These are phyloP conservation scores for Rhodofomes roseus DNA, from an alignment of 1,284 basidiomycete genomes.

Conservation along the genomic window DNA sequence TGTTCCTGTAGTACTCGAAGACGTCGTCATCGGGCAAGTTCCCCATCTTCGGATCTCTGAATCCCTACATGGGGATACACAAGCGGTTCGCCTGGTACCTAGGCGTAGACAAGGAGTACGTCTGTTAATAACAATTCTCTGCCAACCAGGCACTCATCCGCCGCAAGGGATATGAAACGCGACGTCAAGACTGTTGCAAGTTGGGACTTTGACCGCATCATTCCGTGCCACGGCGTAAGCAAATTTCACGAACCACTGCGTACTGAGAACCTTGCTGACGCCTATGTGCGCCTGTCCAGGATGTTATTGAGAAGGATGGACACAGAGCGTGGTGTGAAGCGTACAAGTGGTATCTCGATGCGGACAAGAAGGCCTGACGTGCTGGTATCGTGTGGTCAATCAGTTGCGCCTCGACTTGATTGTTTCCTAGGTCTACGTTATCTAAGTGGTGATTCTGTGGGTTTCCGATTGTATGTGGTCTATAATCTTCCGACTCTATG, in stretches of 20 bases:
- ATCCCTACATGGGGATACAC: conserved; percentile 60
- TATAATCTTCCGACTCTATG: too few relatives aligned
- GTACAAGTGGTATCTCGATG: conserved; percentile 33
- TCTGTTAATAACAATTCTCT: not conserved
- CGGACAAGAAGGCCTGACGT: not conserved
- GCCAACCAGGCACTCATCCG: not conserved
- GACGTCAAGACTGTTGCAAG: conserved; percentile 68
- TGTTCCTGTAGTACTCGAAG: conserved; percentile 43
- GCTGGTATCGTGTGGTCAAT: too few relatives aligned
- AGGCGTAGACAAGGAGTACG: conserved; percentile 61
- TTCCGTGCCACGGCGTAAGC: conserved; percentile 89
- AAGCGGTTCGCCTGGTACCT: conserved; percentile 47
- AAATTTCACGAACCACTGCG: too few relatives aligned
- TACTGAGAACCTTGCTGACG: too few relatives aligned
- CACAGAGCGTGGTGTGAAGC: conserved; percentile 65
- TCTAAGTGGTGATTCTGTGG: too few relatives aligned
- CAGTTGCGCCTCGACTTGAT: too few relatives aligned
- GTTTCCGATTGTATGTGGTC: too few relatives aligned
- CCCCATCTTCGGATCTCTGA: conserved; percentile 46
- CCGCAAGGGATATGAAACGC: conserved; percentile 62
- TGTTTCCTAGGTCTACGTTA: too few relatives aligned
- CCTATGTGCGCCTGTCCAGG: too few relatives aligned
- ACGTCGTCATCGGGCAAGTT: conserved; percentile 44
- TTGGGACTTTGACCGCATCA: conserved; percentile 89
- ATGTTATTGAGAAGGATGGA: conserved; percentile 78